These are phyloP conservation scores for Silene noctiflora DNA, from an alignment of 179 eudicot genomes.

Conservation along the genomic window DNA sequence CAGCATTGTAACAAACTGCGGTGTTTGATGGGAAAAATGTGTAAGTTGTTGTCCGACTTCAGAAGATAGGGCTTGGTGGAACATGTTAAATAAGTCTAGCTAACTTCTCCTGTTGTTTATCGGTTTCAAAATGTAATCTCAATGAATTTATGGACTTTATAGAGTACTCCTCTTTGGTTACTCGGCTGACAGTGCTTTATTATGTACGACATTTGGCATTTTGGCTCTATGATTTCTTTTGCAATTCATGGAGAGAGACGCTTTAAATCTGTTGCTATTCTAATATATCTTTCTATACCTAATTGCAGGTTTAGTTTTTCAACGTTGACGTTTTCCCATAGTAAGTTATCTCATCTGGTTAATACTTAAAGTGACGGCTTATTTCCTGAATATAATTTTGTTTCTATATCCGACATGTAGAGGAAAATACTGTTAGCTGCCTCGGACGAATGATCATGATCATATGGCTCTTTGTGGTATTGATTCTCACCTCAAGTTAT, in stretches of 20 bases:
- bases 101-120: too few relatives aligned
- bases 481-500: slow-evolving; percentile 51
- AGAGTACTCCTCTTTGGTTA: too few relatives aligned
- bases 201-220: too few relatives aligned
- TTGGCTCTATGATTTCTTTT: too few relatives aligned
- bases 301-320: slow-evolving; percentile 52
- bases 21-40: too few relatives aligned
- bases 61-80: too few relatives aligned
- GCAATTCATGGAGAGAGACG: not conserved
- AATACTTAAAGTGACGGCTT: not conserved
- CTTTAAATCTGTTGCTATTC: not conserved
- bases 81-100: too few relatives aligned
- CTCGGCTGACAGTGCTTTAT: too few relatives aligned
- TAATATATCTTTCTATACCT: slow-evolving; percentile 14
- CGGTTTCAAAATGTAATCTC: too few relatives aligned
- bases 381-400: not conserved
- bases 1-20: too few relatives aligned
- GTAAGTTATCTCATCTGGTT: slow-evolving; percentile 30
- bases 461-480: slow-evolving; percentile 54
- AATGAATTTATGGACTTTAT: too few relatives aligned
- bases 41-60: too few relatives aligned
- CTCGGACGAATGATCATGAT: slow-evolving; percentile 44
- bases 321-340: slow-evolving; percentile 49
- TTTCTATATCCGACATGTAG: slow-evolving; percentile 24
- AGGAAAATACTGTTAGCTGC: slow-evolving; percentile 38